Evolutionary conservation across 805 yeast genomes (phyloP).

Genomic region (Myxozyma melibiosi): DNA sequence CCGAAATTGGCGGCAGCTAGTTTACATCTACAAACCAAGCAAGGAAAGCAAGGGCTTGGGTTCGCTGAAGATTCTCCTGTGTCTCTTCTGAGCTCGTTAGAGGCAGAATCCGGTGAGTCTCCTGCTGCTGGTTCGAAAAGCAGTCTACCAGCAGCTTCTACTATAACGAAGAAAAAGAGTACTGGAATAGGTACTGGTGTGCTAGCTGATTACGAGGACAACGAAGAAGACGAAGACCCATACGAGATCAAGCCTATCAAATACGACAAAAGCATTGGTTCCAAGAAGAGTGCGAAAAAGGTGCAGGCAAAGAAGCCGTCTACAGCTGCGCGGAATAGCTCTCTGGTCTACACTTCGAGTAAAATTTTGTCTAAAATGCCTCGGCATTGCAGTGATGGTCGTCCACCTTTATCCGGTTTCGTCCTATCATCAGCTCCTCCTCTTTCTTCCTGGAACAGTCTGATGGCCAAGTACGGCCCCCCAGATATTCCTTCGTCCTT

Average conservation of each 20-base stretch:
- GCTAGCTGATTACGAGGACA: slow-evolving; percentile 34
- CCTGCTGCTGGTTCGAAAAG: background rate
- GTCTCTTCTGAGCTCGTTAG: background rate
- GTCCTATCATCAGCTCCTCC: background rate
- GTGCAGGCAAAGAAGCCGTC: background rate
- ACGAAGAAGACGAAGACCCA: slow-evolving; percentile 34
- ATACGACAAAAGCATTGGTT: slow-evolving; percentile 16
- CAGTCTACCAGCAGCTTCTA: slow-evolving; percentile 6
- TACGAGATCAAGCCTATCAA: slow-evolving; percentile 24
- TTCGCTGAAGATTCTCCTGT: slow-evolving; percentile 22
- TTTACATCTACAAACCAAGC: background rate
- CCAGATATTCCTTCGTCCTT: slow-evolving; percentile 22
- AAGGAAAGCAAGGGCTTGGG: slow-evolving; percentile 32
- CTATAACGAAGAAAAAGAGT: slow-evolving; percentile 25
- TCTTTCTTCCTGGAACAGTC: background rate
- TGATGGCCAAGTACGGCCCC: slow-evolving; percentile 11
- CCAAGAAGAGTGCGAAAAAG: slow-evolving; percentile 4
- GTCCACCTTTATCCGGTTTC: slow-evolving; percentile 27
- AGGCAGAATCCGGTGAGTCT: background rate
- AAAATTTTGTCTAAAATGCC: background rate
- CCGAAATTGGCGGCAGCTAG: slow-evolving; percentile 19
- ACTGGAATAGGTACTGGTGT: slow-evolving; percentile 34
- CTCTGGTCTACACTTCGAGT: background rate
- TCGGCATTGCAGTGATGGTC: slow-evolving; percentile 25
- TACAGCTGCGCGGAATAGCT: background rate